Conservation (phyloP, 768 basidiomycete genomes). For the Macrocybe gigantea region DNA sequence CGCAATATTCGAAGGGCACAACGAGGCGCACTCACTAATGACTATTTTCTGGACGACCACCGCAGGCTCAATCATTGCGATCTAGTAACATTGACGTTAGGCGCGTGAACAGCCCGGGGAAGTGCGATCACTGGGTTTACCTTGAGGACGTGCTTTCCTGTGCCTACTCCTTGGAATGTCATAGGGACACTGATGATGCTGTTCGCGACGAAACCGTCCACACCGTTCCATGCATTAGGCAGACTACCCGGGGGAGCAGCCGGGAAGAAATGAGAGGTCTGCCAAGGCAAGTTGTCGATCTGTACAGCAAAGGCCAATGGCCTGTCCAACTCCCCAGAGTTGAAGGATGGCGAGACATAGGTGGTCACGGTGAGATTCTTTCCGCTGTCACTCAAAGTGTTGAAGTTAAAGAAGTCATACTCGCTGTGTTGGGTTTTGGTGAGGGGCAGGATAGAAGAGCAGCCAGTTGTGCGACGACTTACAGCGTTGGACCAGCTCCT, state of each 20-base stretch:
- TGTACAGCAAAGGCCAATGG: conserved; percentile 48
- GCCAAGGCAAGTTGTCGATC: conserved; percentile 37
- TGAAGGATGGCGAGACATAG: conserved; percentile 47
- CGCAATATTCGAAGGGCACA: neutral
- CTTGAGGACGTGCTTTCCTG: conserved; percentile 58
- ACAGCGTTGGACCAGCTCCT: conserved; percentile 61
- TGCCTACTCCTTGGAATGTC: conserved; percentile 27
- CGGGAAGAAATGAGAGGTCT: conserved; percentile 43
- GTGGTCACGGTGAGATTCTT: conserved; percentile 33
- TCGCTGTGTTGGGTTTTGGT: conserved; percentile 27
- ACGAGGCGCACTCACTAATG: conserved; percentile 34
- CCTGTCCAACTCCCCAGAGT: conserved; percentile 40
- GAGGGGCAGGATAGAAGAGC: neutral
- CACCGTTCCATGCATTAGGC: conserved; percentile 41
- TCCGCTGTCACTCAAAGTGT: conserved; percentile 31
- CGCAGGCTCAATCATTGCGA: conserved; percentile 54
- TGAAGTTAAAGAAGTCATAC: conserved; percentile 64
- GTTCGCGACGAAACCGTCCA: conserved; percentile 50
- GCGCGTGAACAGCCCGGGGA: neutral
- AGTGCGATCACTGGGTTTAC: conserved; percentile 17
- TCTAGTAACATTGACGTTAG: conserved; percentile 15
- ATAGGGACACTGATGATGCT: conserved; percentile 36
- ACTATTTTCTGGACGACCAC: conserved; percentile 60
- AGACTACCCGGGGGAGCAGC: conserved; percentile 35
- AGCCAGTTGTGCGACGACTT: conserved; percentile 12